Conservation (phyloP, 78 protist genomes). For the Isochrysis galbana region DNA sequence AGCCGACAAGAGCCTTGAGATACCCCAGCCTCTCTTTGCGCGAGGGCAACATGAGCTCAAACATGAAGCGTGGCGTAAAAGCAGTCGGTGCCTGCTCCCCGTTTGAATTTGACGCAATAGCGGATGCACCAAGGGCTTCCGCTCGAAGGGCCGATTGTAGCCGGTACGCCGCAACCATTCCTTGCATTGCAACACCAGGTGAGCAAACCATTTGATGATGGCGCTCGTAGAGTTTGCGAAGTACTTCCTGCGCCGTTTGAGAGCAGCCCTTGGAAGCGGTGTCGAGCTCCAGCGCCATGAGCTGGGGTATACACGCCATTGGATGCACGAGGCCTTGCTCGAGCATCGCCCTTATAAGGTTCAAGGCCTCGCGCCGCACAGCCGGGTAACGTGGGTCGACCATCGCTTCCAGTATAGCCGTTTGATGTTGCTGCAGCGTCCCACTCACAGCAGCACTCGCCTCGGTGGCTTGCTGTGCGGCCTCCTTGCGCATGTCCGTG, state of each 20-base stretch:
- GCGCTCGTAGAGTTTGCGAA: neutral
- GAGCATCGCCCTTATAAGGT: neutral
- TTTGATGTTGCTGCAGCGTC: neutral
- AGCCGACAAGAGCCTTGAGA: neutral
- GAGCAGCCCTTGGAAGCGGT: neutral
- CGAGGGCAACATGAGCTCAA: neutral
- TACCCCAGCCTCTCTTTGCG: neutral
- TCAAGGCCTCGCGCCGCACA: neutral
- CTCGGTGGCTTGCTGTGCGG: neutral
- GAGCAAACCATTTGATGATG: neutral
- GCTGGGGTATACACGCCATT: neutral
- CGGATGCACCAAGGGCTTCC: neutral
- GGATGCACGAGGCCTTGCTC: neutral
- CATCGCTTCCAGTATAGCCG: neutral
- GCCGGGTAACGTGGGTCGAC: neutral
- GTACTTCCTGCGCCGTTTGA: neutral
- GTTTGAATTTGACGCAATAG: too few relatives aligned
- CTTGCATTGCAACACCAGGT: neutral
- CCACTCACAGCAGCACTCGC: neutral
- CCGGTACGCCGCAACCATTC: neutral
- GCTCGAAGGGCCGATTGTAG: neutral
- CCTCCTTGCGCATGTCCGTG: neutral
- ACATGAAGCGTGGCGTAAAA: neutral
- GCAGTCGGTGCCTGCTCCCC: too few relatives aligned
- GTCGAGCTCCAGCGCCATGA: neutral